Conservation (phyloP, 495 filamentous ascomycete genomes). For the Parathielavia appendiculata region DNA sequence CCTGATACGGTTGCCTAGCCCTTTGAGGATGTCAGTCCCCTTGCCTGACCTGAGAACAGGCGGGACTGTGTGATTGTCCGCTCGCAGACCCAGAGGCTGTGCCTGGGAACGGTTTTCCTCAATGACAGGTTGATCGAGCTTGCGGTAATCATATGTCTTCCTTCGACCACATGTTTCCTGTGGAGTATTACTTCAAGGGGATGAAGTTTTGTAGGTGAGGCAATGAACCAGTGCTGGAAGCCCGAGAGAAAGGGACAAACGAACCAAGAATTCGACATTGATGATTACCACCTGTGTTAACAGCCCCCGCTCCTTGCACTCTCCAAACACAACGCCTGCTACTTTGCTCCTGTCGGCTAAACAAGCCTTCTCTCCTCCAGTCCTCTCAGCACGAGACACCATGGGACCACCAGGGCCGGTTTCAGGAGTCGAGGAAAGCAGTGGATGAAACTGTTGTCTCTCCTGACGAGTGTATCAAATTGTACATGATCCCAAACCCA, state of each 20-base stretch:
- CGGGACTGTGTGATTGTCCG: too few species aligned
- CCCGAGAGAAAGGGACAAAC: neutral
- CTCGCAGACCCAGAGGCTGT: too few species aligned
- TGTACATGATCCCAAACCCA: slow-evolving; percentile 47
- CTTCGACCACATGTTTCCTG: too few species aligned
- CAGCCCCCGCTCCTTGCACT: slow-evolving; percentile 4
- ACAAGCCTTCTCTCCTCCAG: slow-evolving; percentile 5
- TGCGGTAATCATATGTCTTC: too few species aligned
- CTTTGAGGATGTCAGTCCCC: neutral
- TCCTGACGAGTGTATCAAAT: slow-evolving; percentile 44
- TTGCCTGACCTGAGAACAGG: neutral
- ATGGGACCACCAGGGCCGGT: slow-evolving; percentile 6
- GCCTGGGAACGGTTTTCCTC: too few species aligned
- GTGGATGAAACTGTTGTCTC: slow-evolving; percentile 27
- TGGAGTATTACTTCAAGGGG: too few species aligned
- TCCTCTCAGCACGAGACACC: slow-evolving; percentile 17
- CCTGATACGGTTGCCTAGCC: neutral
- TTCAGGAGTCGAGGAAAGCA: slow-evolving; percentile 20
- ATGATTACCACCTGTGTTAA: slow-evolving; percentile 24
- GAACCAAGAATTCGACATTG: slow-evolving; percentile 14
- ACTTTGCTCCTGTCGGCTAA: neutral
- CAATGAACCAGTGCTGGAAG: neutral
- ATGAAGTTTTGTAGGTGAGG: neutral
- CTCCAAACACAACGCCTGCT: too few species aligned
- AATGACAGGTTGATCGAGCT: too few species aligned